phyloP scores from a whole-genome alignment of 768 basidiomycete genomes.

The Cystofilobasidium ferigula region DNA sequence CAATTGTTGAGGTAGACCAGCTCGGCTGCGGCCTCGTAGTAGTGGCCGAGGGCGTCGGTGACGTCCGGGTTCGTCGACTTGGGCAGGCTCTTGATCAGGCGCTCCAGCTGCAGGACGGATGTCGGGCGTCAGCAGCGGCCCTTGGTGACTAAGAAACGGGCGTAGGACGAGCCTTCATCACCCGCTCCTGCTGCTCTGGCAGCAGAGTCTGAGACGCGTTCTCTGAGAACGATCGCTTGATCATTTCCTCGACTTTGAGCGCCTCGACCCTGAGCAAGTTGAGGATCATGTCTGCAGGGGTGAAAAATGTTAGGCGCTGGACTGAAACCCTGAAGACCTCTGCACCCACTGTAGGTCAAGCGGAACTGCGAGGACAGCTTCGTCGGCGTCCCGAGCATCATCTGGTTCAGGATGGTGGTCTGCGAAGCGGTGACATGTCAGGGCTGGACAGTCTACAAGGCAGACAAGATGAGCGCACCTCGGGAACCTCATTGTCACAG shows the following conservation, averaged over 20 bases:
- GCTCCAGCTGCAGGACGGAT: constrained; percentile 56
- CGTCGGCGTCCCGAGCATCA: constrained; percentile 90
- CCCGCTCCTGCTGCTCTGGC: constrained; percentile 84
- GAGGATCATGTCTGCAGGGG: constrained; percentile 71
- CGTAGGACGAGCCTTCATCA: constrained; percentile 56
- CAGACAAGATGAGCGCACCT: constrained; percentile 45
- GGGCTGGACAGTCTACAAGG: neutral
- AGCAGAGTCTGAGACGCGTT: constrained; percentile 84
- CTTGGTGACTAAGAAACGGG: neutral
- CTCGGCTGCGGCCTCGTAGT: constrained; percentile 60
- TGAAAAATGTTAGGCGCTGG: neutral
- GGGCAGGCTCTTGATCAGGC: constrained; percentile 42
- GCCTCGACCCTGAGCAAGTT: constrained; percentile 94
- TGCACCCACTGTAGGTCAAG: constrained; percentile 60
- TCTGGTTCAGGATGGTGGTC: constrained; percentile 47
- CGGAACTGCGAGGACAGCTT: constrained; percentile 93
- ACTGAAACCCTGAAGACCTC: neutral
- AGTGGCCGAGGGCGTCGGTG: constrained; percentile 58
- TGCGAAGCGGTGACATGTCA: neutral
- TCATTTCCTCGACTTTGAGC: constrained; percentile 95
- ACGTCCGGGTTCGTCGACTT: constrained; percentile 55
- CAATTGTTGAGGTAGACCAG: constrained; percentile 54
- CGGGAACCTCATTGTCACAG: constrained; percentile 57
- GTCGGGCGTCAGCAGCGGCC: neutral
- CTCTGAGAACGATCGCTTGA: constrained; percentile 96